Evolutionary conservation across 305 asterid genomes (phyloP).

Genomic region (Solanum hybrid): DNA sequence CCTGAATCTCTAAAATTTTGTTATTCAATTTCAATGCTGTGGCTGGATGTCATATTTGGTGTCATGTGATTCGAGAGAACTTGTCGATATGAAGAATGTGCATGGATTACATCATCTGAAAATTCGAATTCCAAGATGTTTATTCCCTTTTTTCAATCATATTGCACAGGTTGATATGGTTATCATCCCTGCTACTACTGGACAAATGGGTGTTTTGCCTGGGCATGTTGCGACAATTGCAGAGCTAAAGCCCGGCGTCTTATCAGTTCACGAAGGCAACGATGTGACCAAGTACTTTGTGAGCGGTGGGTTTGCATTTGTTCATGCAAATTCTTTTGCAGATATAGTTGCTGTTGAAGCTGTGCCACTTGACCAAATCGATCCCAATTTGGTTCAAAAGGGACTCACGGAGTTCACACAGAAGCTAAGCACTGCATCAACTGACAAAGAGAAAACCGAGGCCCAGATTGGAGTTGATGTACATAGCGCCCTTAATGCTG

Average conservation of each 20-base stretch:
- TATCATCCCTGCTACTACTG: conserved; percentile 78
- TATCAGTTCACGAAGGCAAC: conserved; percentile 76
- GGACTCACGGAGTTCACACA: conserved; percentile 69
- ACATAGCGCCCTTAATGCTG: conserved; percentile 83
- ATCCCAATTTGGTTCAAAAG: conserved; percentile 56
- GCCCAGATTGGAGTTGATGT: conserved; percentile 85
- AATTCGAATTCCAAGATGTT: background rate
- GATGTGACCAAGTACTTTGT: conserved; percentile 61
- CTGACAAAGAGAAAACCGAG: conserved; percentile 80
- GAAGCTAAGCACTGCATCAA: conserved; percentile 69
- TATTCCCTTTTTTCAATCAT: background rate
- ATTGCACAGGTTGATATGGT: conserved; percentile 86
- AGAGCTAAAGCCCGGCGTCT: conserved; percentile 69
- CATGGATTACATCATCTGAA: background rate
- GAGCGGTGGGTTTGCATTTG: conserved; percentile 70
- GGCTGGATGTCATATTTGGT: background rate
- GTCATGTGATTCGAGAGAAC: background rate
- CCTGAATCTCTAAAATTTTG: background rate
- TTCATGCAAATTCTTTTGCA: conserved; percentile 68
- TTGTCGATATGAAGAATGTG: background rate
- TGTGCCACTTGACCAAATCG: conserved; percentile 58
- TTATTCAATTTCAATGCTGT: background rate
- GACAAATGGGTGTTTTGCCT: conserved; percentile 96
- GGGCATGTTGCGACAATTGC: conserved; percentile 90
- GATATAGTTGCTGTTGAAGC: conserved; percentile 70